These are phyloP conservation scores for Wallacemonas sp. DNA, from an alignment of 208 protist genomes.

Conservation along the genomic window DNA sequence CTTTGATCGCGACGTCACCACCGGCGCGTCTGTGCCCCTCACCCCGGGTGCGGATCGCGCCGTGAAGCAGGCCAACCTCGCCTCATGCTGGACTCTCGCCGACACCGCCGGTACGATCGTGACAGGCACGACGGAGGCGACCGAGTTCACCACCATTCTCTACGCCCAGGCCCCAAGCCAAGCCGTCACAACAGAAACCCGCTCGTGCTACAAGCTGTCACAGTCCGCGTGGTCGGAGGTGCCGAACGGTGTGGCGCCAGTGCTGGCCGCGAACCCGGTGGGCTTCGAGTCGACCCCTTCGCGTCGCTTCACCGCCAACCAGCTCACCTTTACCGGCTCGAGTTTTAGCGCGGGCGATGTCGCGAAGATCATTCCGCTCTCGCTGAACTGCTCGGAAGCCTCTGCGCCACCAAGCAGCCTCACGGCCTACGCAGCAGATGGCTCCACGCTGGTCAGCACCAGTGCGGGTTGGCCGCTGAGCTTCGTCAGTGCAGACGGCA, in stretches of 20 bases:
- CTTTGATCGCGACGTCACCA: conserved; percentile 52
- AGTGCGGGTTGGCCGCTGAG: conserved; percentile 59
- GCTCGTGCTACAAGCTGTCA: conserved; percentile 65
- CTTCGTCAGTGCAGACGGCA: conserved; percentile 29
- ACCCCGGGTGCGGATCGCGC: conserved; percentile 66
- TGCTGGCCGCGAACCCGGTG: conserved; percentile 78
- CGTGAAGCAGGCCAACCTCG: conserved; percentile 42
- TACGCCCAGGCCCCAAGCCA: conserved; percentile 39
- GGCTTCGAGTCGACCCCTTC: conserved; percentile 56
- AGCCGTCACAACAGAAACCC: conserved; percentile 30
- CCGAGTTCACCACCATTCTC: conserved; percentile 58
- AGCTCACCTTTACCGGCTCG: conserved; percentile 57
- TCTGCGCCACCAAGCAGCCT: conserved; percentile 56
- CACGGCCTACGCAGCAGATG: conserved; percentile 37
- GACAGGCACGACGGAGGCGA: conserved; percentile 47
- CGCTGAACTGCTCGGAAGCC: conserved; percentile 60
- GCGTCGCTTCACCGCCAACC: conserved; percentile 32
- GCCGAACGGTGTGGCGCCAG: conserved; percentile 35
- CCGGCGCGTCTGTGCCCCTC: conserved; percentile 33
- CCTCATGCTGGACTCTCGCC: conserved; percentile 71
- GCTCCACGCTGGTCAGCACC: conserved; percentile 16
- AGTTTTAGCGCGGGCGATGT: conserved; percentile 51
- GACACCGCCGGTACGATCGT: conserved; percentile 41
- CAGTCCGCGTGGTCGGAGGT: conserved; percentile 74
- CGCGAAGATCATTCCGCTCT: conserved; percentile 75